phyloP scores from a whole-genome alignment of 352 stramenopile species.

The Globisporangium rhizosaccharum region DNA sequence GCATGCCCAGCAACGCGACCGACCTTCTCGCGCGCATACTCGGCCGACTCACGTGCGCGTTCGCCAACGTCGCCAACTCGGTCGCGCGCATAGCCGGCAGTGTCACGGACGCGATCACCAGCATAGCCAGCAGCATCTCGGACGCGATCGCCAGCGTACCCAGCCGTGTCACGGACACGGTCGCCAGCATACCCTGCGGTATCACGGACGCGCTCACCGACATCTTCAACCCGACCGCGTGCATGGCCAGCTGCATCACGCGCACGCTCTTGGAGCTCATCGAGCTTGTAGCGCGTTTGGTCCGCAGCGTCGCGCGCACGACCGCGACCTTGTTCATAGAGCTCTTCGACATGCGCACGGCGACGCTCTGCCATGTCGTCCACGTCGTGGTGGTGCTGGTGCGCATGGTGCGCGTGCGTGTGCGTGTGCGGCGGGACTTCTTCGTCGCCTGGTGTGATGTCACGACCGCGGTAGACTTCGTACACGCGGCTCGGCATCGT shows the following conservation, averaged over 20 bases:
- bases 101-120: neutral
- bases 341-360: slow-evolving; percentile 7
- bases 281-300: slow-evolving; percentile 18
- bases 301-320: slow-evolving; percentile 3
- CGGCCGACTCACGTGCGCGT: slow-evolving; percentile 17
- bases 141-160: slow-evolving; percentile 18
- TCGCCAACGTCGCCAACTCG: slow-evolving; percentile 16
- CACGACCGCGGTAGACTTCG: slow-evolving; percentile 11
- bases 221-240: too few species aligned
- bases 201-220: neutral
- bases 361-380: slow-evolving; percentile 8
- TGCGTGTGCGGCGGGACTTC: neutral
- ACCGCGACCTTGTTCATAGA: slow-evolving; percentile 4
- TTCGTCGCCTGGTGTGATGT: neutral
- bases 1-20: slow-evolving; percentile 30
- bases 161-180: slow-evolving; percentile 21
- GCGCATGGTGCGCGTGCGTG: neutral
- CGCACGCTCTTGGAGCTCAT: slow-evolving; percentile 23
- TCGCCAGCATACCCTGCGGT: neutral
- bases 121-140: neutral
- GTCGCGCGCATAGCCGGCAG: slow-evolving; percentile 26
- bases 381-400: slow-evolving; percentile 5
- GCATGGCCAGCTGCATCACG: neutral
- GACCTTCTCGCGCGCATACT: slow-evolving; percentile 44
- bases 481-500: slow-evolving; percentile 15